A percentile compares a stretch with the other conserved stretches of the same genome.
Conservation (phyloP, 371 early-diverging fungal genomes). For the Basidiobolus heterosporus region DNA sequence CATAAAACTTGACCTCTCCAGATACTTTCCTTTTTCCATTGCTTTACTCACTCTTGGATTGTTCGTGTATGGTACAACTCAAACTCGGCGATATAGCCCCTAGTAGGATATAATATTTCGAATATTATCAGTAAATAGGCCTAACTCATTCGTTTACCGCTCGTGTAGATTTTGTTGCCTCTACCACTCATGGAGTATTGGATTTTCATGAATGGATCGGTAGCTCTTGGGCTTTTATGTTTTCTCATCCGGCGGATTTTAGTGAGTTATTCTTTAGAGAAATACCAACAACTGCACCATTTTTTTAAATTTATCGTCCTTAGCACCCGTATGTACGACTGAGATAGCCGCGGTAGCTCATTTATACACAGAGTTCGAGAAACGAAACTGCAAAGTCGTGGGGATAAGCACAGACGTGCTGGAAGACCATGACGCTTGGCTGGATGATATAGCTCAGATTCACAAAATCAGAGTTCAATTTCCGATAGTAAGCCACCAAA, state of each 20-base stretch:
- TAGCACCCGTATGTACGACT: conserved; percentile 82
- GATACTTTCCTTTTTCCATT: too few relatives aligned
- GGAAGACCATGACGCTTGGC: conserved; percentile 68
- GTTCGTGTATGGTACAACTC: too few relatives aligned
- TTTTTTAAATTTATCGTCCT: neutral
- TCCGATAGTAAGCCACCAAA: conserved; percentile 61
- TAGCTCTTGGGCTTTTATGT: conserved; percentile 77
- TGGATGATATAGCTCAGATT: conserved; percentile 76
- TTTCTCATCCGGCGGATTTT: conserved; percentile 90
- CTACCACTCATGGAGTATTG: conserved; percentile 74
- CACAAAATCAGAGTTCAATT: conserved; percentile 55
- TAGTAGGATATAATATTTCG: too few relatives aligned
- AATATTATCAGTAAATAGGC: too few relatives aligned
- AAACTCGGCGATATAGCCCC: too few relatives aligned
- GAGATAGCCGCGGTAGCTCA: conserved; percentile 83
- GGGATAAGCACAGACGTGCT: conserved; percentile 81
- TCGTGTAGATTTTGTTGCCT: conserved; percentile 58
- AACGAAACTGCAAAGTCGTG: conserved; percentile 70
- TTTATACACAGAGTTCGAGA: conserved; percentile 53
- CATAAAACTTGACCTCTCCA: too few relatives aligned
- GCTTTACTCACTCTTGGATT: too few relatives aligned
- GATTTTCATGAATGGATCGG: conserved; percentile 77
- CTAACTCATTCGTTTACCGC: neutral
- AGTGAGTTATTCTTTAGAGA: conserved; percentile 10
- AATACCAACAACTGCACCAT: too few relatives aligned